Percentiles rank a stretch among this genome's conserved stretches.
phyloP scores from a whole-genome alignment of 2,329 filamentous ascomycete species.

The Fusarium solani-melongenae region DNA sequence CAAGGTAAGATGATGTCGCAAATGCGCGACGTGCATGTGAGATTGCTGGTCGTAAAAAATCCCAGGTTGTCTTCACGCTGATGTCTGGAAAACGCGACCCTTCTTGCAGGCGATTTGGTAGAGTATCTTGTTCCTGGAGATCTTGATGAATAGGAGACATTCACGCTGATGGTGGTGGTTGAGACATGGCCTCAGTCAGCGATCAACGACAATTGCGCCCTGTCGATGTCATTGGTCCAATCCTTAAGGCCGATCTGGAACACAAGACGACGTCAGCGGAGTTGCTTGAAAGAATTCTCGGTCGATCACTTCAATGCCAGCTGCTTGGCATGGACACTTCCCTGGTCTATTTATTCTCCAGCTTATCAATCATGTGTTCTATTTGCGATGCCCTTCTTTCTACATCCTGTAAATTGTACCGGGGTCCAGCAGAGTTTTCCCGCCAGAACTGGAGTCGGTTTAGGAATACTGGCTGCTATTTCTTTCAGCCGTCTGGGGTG shows the following conservation, averaged over 20 bases:
- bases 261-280: conserved; percentile 15
- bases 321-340: background rate
- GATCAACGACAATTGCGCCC: conserved; percentile 4
- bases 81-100: background rate
- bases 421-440: background rate
- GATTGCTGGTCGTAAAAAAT: background rate
- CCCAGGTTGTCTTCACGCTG: background rate
- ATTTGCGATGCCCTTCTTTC: background rate
- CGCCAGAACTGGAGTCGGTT: background rate
- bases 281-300: background rate
- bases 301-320: background rate
- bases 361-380: background rate
- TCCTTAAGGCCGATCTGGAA: background rate
- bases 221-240: conserved; percentile 24
- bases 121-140: background rate
- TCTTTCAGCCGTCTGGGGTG: background rate
- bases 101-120: background rate
- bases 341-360: background rate
- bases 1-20: conserved; percentile 5
- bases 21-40: conserved; percentile 25
- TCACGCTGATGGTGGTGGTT: conserved; percentile 15
- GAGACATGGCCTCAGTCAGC: background rate
- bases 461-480: background rate
- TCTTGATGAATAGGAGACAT: conserved; percentile 6
- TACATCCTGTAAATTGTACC: background rate